These are phyloP conservation scores for Phialophora verrucosa DNA, from an alignment of 2,329 filamentous ascomycete species.

Conservation along the genomic window DNA sequence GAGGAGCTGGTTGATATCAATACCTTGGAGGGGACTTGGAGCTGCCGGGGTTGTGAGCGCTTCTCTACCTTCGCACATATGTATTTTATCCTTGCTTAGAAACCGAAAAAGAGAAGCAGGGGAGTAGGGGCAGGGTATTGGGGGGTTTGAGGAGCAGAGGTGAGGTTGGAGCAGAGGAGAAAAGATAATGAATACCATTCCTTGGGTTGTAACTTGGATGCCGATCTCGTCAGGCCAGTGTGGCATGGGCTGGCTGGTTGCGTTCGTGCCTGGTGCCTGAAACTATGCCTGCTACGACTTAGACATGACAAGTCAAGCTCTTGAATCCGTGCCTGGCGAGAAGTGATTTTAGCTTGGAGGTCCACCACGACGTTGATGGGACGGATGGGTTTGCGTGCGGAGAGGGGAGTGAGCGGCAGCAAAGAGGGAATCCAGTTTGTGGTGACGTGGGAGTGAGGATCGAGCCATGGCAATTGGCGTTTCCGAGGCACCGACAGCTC, in stretches of 20 bases:
- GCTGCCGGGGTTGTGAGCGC: slow-evolving; percentile 25
- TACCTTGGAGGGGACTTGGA: slow-evolving; percentile 23
- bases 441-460: slow-evolving; percentile 2
- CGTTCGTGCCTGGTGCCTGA: slow-evolving; percentile 16
- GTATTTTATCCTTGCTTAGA: slow-evolving; percentile 35
- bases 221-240: neutral
- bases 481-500: slow-evolving; percentile 2
- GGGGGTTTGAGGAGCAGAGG: neutral
- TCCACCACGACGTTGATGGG: neutral
- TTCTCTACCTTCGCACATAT: slow-evolving; percentile 28
- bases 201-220: neutral
- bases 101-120: slow-evolving; percentile 21
- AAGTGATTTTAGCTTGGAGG: neutral
- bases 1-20: slow-evolving; percentile 15
- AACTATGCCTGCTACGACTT: slow-evolving; percentile 4
- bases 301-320: neutral
- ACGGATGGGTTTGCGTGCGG: neutral
- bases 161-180: neutral
- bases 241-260: neutral
- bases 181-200: slow-evolving; percentile 9
- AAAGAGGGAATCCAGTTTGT: neutral
- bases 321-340: too few relatives aligned
- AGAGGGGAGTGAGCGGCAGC: neutral
- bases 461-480: neutral
- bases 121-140: neutral